phyloP scores from a whole-genome alignment of 495 filamentous ascomycete genomes.

The Daldinia grandis region DNA sequence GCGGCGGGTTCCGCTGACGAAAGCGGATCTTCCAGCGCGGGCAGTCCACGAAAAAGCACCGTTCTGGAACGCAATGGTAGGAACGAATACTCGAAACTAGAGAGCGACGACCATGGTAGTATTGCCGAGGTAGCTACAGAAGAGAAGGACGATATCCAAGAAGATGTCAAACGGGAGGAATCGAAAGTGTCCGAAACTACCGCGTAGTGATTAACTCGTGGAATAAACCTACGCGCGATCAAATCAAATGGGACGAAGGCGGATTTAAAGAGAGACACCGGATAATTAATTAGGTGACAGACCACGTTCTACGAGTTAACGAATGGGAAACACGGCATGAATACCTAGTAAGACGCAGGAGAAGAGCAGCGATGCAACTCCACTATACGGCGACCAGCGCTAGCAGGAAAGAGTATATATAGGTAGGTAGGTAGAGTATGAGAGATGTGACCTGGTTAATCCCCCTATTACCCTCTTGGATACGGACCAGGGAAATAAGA shows the following conservation, averaged over 20 bases:
- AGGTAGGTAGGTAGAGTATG: background rate
- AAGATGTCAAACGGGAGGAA: conserved; percentile 6
- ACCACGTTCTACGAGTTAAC: background rate
- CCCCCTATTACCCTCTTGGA: background rate
- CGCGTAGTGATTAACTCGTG: background rate
- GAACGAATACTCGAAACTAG: conserved; percentile 2
- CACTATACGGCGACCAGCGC: background rate
- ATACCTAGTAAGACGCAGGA: background rate
- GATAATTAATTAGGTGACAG: background rate
- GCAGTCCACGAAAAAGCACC: conserved; percentile 28
- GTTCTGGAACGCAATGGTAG: conserved; percentile 3
- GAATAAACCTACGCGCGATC: background rate
- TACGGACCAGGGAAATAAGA: background rate
- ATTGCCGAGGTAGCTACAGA: background rate
- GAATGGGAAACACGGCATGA: background rate
- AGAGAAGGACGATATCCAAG: conserved; percentile 5
- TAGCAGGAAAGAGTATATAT: background rate
- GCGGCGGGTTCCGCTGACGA: conserved; percentile 42
- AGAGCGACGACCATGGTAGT: conserved; percentile 3
- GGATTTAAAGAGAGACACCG: background rate
- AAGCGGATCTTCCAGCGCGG: conserved; percentile 44
- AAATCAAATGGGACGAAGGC: background rate
- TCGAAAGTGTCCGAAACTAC: conserved; percentile 15
- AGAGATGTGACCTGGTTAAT: background rate
- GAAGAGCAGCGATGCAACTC: background rate